Base-by-base conservation (phyloP, 108 stramenopile species). In the Bacterosira constricta region DNA sequence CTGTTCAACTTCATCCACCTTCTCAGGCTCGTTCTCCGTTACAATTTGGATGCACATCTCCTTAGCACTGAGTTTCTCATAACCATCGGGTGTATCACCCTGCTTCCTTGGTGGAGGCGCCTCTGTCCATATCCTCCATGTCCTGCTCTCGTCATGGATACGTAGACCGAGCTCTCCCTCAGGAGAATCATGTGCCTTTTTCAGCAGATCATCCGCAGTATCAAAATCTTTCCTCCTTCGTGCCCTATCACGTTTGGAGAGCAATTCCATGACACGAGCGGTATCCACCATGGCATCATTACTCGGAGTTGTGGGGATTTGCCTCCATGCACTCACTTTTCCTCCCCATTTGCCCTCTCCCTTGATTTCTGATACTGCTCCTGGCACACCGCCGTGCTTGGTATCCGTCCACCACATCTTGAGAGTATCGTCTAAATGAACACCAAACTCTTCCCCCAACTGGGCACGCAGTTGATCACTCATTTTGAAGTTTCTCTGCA, bases 301-400 rank as follows among this genome's bases (percentile, higher is more conserved):
- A 42, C 89, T 83, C 0, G 88, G 88, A 34, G 79, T 85, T 13
- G 93, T 94, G 9, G 89, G 90, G 38, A 94, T 89, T 49, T 89
- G 90, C 52, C 88, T 78, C 93, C 93, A 94, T 13, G 81, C 70
- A 34, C 83, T 62, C 30, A 55, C 71, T 13, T 73, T 64, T 20
- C 85, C 88, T 20, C 85, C 88, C 93, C 90, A 94, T 57, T 89
- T 61, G 35, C 93, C 93, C 57, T 89, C 90, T 9, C 90, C 90
- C 49, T 94, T 94, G 52, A 90, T 72, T 13, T 80, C 83, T 1
- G 85, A 80, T 25, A 94, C 83, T 12, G 69, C 25, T 39, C 69
- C 63, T 5, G 92, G 92, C 38, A 90, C 87, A 10, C 86, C 79
- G 21, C 80, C 80, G 67, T 89, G 83, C 10, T 77, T 68, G 11